A percentile compares a stretch with the other conserved stretches of the same genome.
Evolutionary conservation across 139 green algal species (phyloP).

Genomic region (Haematococcus sp.): DNA sequence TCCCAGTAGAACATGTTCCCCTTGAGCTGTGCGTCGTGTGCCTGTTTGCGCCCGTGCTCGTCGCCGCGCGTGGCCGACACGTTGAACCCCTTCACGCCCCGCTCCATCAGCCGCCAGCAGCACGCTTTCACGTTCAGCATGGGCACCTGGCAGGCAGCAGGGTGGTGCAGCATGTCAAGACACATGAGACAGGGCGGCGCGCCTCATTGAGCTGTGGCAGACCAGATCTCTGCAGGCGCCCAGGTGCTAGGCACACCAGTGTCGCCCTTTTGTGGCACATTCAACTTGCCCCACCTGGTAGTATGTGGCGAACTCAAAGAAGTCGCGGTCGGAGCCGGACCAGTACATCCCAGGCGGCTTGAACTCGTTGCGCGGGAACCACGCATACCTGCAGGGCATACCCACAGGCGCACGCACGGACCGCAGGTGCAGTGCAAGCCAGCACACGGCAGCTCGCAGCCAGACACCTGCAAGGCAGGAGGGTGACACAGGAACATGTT

Average conservation of each 20-base stretch:
- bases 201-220: too few species aligned
- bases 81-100: not conserved
- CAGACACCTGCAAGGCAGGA: too few species aligned
- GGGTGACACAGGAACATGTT: too few species aligned
- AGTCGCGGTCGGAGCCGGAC: not conserved
- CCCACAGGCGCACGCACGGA: too few species aligned
- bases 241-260: too few species aligned
- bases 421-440: too few species aligned
- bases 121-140: not conserved
- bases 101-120: constrained; percentile 5
- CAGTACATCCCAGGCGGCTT: not conserved
- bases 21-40: not conserved
- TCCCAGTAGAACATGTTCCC: not conserved
- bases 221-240: too few species aligned
- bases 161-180: too few species aligned
- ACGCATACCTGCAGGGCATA: constrained; percentile 3
- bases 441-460: too few species aligned
- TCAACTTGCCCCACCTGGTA: not conserved
- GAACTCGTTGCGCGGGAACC: not conserved
- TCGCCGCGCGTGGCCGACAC: not conserved
- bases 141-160: constrained; percentile 3
- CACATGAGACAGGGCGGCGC: too few species aligned
- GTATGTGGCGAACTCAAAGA: constrained; percentile 10
- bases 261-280: not conserved
- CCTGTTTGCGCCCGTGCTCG: not conserved